Percentiles rank a stretch among this genome's conserved stretches.
Evolutionary conservation across 1,139 yeast species (phyloP).

Genomic region (Meyerozyma elateridarum): DNA sequence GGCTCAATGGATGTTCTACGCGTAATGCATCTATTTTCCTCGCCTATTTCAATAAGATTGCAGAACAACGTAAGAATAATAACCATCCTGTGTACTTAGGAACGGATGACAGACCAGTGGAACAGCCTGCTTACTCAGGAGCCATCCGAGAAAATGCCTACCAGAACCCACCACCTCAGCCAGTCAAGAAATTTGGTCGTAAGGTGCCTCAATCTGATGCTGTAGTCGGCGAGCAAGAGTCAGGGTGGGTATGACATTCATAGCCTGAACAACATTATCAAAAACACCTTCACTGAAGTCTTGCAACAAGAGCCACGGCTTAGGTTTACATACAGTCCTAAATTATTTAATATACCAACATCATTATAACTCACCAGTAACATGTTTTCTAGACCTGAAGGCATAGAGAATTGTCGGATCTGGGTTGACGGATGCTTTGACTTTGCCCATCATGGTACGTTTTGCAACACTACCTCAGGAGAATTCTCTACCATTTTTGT

Average conservation of each 20-base stretch:
- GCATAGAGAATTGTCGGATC: conserved; percentile 44
- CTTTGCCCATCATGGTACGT: conserved; percentile 89
- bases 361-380: too few relatives aligned
- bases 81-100: background rate
- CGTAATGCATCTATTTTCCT: conserved; percentile 79
- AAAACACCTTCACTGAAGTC: too few relatives aligned
- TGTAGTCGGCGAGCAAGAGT: conserved; percentile 24
- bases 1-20: conserved; percentile 86
- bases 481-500: too few relatives aligned
- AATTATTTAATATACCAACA: too few relatives aligned
- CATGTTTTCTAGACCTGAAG: conserved; percentile 43
- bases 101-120: background rate
- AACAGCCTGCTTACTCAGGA: conserved; percentile 7
- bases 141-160: conserved; percentile 5
- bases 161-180: conserved; percentile 1
- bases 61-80: conserved; percentile 22
- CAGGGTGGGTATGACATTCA: conserved; percentile 22
- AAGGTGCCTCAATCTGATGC: conserved; percentile 6
- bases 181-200: conserved; percentile 9
- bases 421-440: conserved; percentile 99
- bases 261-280: background rate
- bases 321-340: too few relatives aligned
- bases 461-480: too few relatives aligned
- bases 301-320: conserved; percentile 5
- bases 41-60: conserved; percentile 37